These are phyloP conservation scores for Rhodotorula sp. DNA, from an alignment of 1,284 basidiomycete genomes.

Conservation along the genomic window DNA sequence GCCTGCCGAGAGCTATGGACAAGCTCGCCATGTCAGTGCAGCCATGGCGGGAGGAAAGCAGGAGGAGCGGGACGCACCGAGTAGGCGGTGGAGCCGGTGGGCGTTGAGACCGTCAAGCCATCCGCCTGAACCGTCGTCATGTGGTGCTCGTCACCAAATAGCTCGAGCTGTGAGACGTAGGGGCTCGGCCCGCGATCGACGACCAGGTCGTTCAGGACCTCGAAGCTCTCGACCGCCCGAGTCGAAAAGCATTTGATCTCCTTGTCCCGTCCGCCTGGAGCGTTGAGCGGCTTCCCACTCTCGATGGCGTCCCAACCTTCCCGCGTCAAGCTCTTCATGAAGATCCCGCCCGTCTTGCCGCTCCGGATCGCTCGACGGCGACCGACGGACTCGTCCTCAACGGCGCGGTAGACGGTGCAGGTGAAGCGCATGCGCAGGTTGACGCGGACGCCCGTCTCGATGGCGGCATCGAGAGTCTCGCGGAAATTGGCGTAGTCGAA, in stretches of 20 bases:
- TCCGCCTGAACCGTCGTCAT: slow-evolving; percentile 99
- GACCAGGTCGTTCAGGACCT: slow-evolving; percentile 96
- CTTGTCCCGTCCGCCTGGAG: slow-evolving; percentile 61
- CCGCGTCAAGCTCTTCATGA: slow-evolving; percentile 84
- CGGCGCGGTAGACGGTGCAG: slow-evolving; percentile 92
- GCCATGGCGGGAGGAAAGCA: neutral
- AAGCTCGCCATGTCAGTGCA: neutral
- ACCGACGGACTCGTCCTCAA: slow-evolving; percentile 56
- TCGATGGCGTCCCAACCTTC: slow-evolving; percentile 93
- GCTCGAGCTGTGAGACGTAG: slow-evolving; percentile 90
- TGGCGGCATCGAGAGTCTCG: slow-evolving; percentile 80
- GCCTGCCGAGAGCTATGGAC: slow-evolving; percentile 79
- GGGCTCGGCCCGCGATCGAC: slow-evolving; percentile 98
- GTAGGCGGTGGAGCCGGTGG: slow-evolving; percentile 97
- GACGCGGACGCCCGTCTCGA: slow-evolving; percentile 92
- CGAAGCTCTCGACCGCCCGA: slow-evolving; percentile 91
- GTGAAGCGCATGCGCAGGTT: slow-evolving; percentile 99
- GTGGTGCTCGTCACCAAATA: slow-evolving; percentile 98
- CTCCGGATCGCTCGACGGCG: slow-evolving; percentile 71
- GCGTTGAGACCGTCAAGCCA: slow-evolving; percentile 91
- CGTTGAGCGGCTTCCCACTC: slow-evolving; percentile 55
- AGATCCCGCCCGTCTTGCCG: slow-evolving; percentile 86
- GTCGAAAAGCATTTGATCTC: slow-evolving; percentile 99
- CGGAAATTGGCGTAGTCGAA: slow-evolving; percentile 91
- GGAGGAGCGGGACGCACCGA: slow-evolving; percentile 59